phyloP scores from a whole-genome alignment of 2,329 filamentous ascomycete species.

The Fusarium praegraminearum region DNA sequence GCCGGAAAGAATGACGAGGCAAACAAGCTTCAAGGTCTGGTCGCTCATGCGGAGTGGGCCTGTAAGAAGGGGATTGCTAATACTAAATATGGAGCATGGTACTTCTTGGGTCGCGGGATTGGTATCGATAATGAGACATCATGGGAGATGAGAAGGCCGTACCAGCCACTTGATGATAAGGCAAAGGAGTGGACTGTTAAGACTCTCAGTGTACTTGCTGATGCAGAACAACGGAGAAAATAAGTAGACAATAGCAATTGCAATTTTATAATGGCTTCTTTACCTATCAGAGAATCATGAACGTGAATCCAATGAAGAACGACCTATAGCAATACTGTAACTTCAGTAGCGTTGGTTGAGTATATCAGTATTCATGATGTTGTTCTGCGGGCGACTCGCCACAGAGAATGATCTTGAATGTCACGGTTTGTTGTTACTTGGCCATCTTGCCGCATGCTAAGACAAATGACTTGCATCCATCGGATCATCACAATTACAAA shows the following conservation, averaged over 20 bases:
- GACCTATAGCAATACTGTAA: neutral
- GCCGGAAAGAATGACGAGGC: slow-evolving; percentile 55
- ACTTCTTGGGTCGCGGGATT: slow-evolving; percentile 55
- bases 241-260: neutral
- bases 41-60: slow-evolving; percentile 62
- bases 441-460: neutral
- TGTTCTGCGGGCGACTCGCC: neutral
- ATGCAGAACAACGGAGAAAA: slow-evolving; percentile 46
- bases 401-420: neutral
- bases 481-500: neutral
- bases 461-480: neutral
- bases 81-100: slow-evolving; percentile 61
- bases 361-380: neutral
- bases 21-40: slow-evolving; percentile 55
- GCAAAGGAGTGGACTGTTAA: slow-evolving; percentile 58
- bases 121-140: slow-evolving; percentile 52
- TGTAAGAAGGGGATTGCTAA: slow-evolving; percentile 62
- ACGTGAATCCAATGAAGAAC: neutral
- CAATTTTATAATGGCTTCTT: neutral
- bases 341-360: neutral
- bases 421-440: neutral
- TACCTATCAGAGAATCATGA: no score
- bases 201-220: slow-evolving; percentile 54
- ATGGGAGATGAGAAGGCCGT: slow-evolving; percentile 60
- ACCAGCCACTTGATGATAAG: slow-evolving; percentile 53